phyloP scores from a whole-genome alignment of 139 green algal species.

The Tetraselmis striata region DNA sequence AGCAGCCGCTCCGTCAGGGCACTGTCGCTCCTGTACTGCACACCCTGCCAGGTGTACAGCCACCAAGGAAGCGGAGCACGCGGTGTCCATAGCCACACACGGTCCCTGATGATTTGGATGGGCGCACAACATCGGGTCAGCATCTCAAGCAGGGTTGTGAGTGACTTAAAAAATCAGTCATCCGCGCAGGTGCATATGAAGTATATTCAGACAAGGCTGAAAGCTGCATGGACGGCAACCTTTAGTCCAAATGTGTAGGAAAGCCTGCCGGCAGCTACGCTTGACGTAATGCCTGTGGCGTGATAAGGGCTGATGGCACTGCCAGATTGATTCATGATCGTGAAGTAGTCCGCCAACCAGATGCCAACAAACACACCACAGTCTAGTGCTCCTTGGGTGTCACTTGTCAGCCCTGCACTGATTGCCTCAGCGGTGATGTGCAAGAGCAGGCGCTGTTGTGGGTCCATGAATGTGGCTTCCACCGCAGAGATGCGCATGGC shows the following conservation, averaged over 20 bases:
- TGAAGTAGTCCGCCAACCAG: background rate
- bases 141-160: too few relatives aligned
- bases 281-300: constrained; percentile 3
- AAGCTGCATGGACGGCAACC: too few relatives aligned
- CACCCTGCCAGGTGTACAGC: constrained; percentile 16
- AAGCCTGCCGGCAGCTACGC: constrained; percentile 49
- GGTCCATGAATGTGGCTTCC: constrained; percentile 77
- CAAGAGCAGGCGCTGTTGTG: constrained; percentile 79
- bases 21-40: background rate
- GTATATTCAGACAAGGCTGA: too few relatives aligned
- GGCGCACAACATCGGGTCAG: too few relatives aligned
- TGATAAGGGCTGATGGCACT: background rate
- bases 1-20: constrained; percentile 18
- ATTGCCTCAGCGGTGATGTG: constrained; percentile 38
- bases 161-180: too few relatives aligned
- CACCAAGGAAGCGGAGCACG: constrained; percentile 57
- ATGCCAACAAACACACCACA: background rate
- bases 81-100: constrained; percentile 42
- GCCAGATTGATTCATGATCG: background rate
- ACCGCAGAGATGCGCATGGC: constrained; percentile 54
- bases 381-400: background rate
- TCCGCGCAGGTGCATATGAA: too few relatives aligned
- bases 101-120: too few relatives aligned
- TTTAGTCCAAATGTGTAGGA: constrained; percentile 38
- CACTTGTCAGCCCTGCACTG: background rate